Evolutionary conservation across 139 green algal species (phyloP).

Genomic region (Asterochloris erici): DNA sequence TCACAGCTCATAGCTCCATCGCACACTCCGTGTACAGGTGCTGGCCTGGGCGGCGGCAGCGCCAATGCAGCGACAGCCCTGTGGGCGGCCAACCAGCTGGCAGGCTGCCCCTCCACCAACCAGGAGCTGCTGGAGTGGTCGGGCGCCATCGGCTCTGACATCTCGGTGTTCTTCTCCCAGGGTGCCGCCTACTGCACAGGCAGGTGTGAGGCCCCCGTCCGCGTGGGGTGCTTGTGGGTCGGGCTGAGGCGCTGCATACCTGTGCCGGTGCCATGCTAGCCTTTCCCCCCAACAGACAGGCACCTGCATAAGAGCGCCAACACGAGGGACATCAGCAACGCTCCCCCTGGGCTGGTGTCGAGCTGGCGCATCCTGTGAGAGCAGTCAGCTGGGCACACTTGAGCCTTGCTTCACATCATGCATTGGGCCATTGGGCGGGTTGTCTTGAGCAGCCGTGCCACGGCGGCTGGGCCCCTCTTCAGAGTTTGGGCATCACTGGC

Average conservation of each 20-base stretch:
- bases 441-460: not conserved
- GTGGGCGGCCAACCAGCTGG: conserved; percentile 93
- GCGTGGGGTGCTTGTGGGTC: too few relatives aligned
- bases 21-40: conserved; percentile 39
- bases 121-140: conserved; percentile 81
- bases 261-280: too few relatives aligned
- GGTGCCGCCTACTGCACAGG: conserved; percentile 96
- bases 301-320: too few relatives aligned
- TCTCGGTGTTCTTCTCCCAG: conserved; percentile 92
- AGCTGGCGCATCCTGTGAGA: too few relatives aligned
- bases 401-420: not conserved
- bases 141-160: conserved; percentile 95
- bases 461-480: not conserved
- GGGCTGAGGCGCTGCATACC: too few relatives aligned
- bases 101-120: conserved; percentile 67
- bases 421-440: not conserved
- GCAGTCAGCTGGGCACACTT: too few relatives aligned
- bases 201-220: conserved; percentile 25
- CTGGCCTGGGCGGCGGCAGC: conserved; percentile 91
- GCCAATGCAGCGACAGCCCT: conserved; percentile 96
- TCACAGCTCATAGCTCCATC: not conserved
- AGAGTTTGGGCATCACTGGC: not conserved
- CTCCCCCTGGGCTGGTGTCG: too few relatives aligned
- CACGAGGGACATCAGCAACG: too few relatives aligned
- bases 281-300: too few relatives aligned